These are phyloP conservation scores for Elsinoe ampelina DNA, from an alignment of 2,329 filamentous ascomycete genomes.

Conservation along the genomic window DNA sequence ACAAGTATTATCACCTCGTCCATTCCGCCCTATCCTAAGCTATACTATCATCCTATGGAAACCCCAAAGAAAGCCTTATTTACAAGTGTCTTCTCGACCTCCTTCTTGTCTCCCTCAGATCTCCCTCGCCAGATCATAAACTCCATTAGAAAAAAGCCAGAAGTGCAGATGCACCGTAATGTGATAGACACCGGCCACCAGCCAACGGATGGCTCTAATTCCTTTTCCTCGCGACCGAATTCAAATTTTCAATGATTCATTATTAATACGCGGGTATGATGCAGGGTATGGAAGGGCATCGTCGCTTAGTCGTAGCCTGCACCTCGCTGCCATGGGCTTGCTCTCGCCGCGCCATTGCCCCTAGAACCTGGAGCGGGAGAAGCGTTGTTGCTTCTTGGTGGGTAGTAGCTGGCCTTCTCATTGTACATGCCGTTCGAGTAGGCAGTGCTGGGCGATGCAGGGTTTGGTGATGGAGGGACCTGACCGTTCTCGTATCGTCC, in stretches of 20 bases:
- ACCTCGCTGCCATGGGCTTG: conserved; percentile 56
- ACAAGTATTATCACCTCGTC: conserved; percentile 1
- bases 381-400: conserved; percentile 15
- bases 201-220: not conserved
- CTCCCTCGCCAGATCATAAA: not conserved
- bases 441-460: conserved; percentile 13
- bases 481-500: conserved; percentile 24
- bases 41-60: conserved; percentile 9
- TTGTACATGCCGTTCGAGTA: conserved; percentile 15
- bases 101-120: not conserved
- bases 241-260: conserved; percentile 7
- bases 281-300: not conserved
- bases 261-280: conserved; percentile 1
- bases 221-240: conserved; percentile 1
- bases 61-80: conserved; percentile 10
- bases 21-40: conserved; percentile 8
- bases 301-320: conserved; percentile 50
- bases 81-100: not conserved
- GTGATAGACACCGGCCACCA: not conserved
- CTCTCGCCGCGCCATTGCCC: conserved; percentile 29
- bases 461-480: conserved; percentile 16
- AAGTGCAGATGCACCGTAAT: not conserved
- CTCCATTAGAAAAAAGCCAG: conserved; percentile 1
- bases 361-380: conserved; percentile 14
- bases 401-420: conserved; percentile 14